A percentile compares a stretch with the other conserved stretches of the same genome.
phyloP scores from a whole-genome alignment of 1,284 basidiomycete genomes.

The Trichosporon faecale region DNA sequence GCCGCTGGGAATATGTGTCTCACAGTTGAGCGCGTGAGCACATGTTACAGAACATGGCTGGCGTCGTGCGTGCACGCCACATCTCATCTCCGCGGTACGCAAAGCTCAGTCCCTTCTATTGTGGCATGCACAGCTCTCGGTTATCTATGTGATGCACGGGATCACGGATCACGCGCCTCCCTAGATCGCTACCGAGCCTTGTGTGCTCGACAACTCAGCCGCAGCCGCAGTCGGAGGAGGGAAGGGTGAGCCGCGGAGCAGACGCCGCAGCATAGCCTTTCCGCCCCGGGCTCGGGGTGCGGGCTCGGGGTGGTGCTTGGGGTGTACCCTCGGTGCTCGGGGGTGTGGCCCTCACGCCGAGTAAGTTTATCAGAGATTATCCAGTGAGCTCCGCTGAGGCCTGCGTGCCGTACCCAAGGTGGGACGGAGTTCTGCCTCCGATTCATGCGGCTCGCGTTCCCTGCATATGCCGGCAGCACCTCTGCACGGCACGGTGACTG shows the following conservation, averaged over 20 bases:
- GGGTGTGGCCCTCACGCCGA: not conserved
- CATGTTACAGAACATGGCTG: not conserved
- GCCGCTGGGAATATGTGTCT: not conserved
- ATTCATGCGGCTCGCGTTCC: not conserved
- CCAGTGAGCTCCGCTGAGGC: no score
- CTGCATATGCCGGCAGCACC: not conserved
- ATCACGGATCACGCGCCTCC: not conserved
- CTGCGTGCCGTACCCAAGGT: no score
- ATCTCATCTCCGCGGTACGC: not conserved
- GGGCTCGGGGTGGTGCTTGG: not conserved
- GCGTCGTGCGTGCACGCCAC: not conserved
- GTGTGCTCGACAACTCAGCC: not conserved
- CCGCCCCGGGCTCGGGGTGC: no score
- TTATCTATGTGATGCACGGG: not conserved
- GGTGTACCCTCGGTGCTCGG: not conserved
- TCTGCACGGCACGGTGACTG: not conserved
- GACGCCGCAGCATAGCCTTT: not conserved
- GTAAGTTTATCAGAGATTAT: not conserved
- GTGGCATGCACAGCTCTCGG: conserved; percentile 1
- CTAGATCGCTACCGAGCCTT: not conserved
- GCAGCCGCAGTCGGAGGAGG: not conserved
- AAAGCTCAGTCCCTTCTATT: not conserved
- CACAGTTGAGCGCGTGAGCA: not conserved
- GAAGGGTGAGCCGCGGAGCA: not conserved
- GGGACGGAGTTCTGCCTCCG: not conserved